Evolutionary conservation across 441 rosid genomes (phyloP).

Genomic region (Francoa sonchifolia): DNA sequence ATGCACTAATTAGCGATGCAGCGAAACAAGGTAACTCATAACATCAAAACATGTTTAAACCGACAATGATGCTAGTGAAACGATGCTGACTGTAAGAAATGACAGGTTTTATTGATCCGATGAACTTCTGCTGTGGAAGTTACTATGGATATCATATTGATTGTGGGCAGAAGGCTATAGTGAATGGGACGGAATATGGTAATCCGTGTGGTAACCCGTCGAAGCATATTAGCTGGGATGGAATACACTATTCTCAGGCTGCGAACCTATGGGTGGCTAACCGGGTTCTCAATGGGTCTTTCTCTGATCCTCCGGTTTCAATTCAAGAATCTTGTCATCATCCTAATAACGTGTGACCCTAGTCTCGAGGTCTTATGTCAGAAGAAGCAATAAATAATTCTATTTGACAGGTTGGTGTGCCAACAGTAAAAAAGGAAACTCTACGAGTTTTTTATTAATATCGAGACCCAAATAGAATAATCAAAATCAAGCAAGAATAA

Average conservation of each 20-base stretch:
- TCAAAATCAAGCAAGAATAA: too few relatives aligned
- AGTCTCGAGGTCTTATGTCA: too few relatives aligned
- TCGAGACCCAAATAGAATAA: too few relatives aligned
- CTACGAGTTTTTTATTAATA: too few relatives aligned
- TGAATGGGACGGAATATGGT: constrained; percentile 50
- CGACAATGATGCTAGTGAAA: too few relatives aligned
- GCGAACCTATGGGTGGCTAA: constrained; percentile 42
- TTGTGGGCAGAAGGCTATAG: constrained; percentile 41
- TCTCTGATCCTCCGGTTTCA: constrained; percentile 34
- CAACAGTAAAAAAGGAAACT: too few relatives aligned
- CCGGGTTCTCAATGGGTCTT: constrained; percentile 35
- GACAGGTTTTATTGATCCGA: constrained; percentile 50
- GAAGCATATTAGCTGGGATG: constrained; percentile 63
- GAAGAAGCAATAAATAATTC: too few relatives aligned
- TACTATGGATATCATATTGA: constrained; percentile 38
- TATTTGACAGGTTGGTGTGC: too few relatives aligned
- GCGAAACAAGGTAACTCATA: constrained; percentile 20
- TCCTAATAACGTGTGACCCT: constrained; percentile 8
- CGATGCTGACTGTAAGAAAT: background rate
- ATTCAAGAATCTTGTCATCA: constrained; percentile 25
- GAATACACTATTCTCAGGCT: constrained; percentile 51
- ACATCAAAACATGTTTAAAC: too few relatives aligned
- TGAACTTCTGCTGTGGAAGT: constrained; percentile 55
- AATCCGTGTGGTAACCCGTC: constrained; percentile 39
- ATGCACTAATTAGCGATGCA: constrained; percentile 28